Conservation (phyloP, 805 yeast species). For the Ogataea pilisensis region DNA sequence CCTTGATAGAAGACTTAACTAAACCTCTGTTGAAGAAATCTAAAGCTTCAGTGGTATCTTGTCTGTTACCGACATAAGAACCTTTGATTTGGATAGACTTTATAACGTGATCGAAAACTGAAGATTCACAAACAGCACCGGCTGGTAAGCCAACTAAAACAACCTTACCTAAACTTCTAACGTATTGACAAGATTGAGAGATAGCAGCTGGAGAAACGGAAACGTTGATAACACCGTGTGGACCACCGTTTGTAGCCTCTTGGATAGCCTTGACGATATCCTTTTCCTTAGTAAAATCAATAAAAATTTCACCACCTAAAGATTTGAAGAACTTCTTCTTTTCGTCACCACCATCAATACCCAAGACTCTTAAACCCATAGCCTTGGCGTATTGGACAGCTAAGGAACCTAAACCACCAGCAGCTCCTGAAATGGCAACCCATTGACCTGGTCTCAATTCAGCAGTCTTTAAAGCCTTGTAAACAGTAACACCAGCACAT, state of each 20-base stretch:
- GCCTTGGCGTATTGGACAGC: conserved; percentile 49
- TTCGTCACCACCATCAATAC: conserved; percentile 46
- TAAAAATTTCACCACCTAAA: conserved; percentile 44
- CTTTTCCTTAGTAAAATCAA: conserved; percentile 37
- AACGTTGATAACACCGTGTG: conserved; percentile 50
- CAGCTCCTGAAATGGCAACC: conserved; percentile 51
- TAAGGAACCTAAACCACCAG: conserved; percentile 49
- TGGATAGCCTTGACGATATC: conserved; percentile 38
- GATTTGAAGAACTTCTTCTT: conserved; percentile 37
- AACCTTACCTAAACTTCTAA: conserved; percentile 53
- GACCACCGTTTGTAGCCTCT: conserved; percentile 45
- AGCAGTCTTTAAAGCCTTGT: conserved; percentile 51
- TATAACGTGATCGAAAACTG: conserved; percentile 52
- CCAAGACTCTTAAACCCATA: conserved; percentile 46
- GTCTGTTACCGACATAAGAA: conserved; percentile 59
- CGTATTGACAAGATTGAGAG: conserved; percentile 38
- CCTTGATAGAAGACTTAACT: conserved; percentile 50
- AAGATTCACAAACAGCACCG: conserved; percentile 48
- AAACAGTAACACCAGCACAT: conserved; percentile 53
- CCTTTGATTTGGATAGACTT: conserved; percentile 52
- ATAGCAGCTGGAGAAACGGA: conserved; percentile 49
- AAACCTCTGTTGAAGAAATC: conserved; percentile 50
- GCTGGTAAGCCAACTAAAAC: conserved; percentile 63
- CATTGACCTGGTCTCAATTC: conserved; percentile 44
- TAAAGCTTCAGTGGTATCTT: conserved; percentile 55